These are phyloP conservation scores for Backusella psychrophila DNA, from an alignment of 192 early-diverging fungal genomes.

Conservation along the genomic window DNA sequence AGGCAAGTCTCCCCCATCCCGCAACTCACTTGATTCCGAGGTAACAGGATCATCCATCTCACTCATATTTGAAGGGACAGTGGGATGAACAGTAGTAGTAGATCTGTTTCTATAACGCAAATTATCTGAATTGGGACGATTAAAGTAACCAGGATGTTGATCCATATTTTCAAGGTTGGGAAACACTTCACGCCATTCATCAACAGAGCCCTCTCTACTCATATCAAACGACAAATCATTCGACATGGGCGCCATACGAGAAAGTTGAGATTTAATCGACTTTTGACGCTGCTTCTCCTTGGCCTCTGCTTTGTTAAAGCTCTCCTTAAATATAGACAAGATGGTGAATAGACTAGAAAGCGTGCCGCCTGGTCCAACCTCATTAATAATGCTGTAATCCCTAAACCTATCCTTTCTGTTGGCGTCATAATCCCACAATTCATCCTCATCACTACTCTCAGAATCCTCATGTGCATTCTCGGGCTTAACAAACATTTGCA, in stretches of 20 bases:
- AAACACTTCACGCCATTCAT: constrained; percentile 40
- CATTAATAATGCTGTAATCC: constrained; percentile 74
- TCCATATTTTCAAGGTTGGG: constrained; percentile 28
- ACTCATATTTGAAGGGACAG: background rate
- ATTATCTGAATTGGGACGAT: background rate
- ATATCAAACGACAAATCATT: constrained; percentile 4
- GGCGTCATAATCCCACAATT: constrained; percentile 1
- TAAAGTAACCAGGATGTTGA: background rate
- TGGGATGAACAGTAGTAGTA: background rate
- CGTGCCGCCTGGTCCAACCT: constrained; percentile 86
- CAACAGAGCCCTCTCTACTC: constrained; percentile 24
- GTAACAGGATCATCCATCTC: background rate
- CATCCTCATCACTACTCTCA: constrained; percentile 39
- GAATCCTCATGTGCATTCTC: constrained; percentile 32
- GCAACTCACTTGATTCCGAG: background rate
- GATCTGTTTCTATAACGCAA: constrained; percentile 5
- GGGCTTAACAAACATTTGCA: constrained; percentile 84
- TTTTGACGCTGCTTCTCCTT: constrained; percentile 32
- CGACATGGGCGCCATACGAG: background rate
- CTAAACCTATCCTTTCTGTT: constrained; percentile 40
- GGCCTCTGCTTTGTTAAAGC: constrained; percentile 54
- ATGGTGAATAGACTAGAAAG: constrained; percentile 94
- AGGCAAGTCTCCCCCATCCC: background rate
- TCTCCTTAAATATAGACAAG: constrained; percentile 84
- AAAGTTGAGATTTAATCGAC: background rate